A percentile compares a stretch with the other conserved stretches of the same genome.
These are phyloP conservation scores for Pisolithus thermaeus DNA, from an alignment of 1,284 basidiomycete species.

Conservation along the genomic window DNA sequence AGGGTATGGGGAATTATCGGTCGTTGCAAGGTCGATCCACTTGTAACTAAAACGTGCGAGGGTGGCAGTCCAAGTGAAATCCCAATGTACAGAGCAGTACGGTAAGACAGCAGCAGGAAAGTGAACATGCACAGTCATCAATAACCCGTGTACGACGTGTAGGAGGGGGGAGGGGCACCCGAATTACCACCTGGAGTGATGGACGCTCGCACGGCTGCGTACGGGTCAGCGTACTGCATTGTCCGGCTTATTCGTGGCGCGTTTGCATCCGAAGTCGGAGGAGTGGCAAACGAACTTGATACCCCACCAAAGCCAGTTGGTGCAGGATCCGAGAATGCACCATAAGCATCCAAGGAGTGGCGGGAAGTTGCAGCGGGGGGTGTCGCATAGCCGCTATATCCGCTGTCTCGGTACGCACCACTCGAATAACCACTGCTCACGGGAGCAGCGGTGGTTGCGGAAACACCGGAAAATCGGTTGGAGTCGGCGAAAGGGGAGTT, in stretches of 20 bases:
- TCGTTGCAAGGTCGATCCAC: no score
- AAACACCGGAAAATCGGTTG: conserved; percentile 41
- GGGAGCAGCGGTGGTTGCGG: conserved; percentile 25
- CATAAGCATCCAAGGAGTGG: conserved; percentile 78
- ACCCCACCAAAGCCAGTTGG: conserved; percentile 57
- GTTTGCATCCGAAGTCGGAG: conserved; percentile 33
- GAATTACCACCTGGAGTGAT: conserved; percentile 19
- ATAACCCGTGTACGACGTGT: conserved; percentile 40
- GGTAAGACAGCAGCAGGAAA: background rate
- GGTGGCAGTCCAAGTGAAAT: background rate
- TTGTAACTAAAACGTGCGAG: background rate
- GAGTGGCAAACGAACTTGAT: conserved; percentile 20
- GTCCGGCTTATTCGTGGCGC: conserved; percentile 68
- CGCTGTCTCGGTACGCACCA: conserved; percentile 17
- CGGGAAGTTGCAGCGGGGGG: conserved; percentile 36
- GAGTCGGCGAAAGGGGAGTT: conserved; percentile 50
- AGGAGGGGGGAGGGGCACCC: conserved; percentile 41
- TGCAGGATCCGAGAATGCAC: conserved; percentile 79
- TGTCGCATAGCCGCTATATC: conserved; percentile 20
- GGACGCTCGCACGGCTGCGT: conserved; percentile 67
- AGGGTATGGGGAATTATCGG: no score
- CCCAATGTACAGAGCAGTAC: background rate
- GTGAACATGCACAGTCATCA: conserved; percentile 11
- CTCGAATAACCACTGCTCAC: conserved; percentile 31
- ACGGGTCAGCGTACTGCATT: conserved; percentile 84